Conservation (phyloP, 495 filamentous ascomycete species). For the Trichoderma orchidacearum region DNA sequence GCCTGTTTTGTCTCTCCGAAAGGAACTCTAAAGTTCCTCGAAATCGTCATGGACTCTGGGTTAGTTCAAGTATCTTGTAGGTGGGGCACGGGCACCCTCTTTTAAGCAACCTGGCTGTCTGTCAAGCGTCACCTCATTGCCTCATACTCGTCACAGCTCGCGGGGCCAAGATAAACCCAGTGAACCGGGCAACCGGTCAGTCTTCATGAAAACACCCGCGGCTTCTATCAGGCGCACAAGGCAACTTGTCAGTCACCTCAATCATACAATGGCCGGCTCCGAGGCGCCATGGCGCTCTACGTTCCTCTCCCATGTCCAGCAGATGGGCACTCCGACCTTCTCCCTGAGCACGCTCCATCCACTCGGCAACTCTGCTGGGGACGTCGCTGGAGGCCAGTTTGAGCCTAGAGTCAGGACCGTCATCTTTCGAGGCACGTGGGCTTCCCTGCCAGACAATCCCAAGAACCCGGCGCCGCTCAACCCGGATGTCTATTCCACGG, state of each 20-base stretch:
- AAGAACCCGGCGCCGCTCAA: slow-evolving; percentile 52
- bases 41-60: too few relatives aligned
- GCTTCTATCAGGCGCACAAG: not conserved
- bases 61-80: too few relatives aligned
- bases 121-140: not conserved
- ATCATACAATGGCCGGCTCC: slow-evolving; percentile 7
- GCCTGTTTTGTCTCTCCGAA: too few relatives aligned
- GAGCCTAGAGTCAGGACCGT: slow-evolving; percentile 34
- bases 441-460: slow-evolving; percentile 50
- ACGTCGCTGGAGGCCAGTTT: slow-evolving; percentile 18
- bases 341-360: slow-evolving; percentile 52
- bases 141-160: not conserved
- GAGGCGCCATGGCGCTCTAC: slow-evolving; percentile 47
- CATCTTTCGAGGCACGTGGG: slow-evolving; percentile 75
- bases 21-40: too few relatives aligned
- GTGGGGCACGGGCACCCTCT: too few relatives aligned
- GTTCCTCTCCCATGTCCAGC: slow-evolving; percentile 51
- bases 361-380: slow-evolving; percentile 7
- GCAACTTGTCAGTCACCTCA: not conserved
- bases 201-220: not conserved
- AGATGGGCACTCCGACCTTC: slow-evolving; percentile 52
- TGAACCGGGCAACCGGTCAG: too few relatives aligned
- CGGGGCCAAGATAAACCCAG: too few relatives aligned
- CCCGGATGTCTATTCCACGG: slow-evolving; percentile 49
- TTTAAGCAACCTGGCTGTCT: too few relatives aligned